Evolutionary conservation across 2,329 filamentous ascomycete species (phyloP).

Genomic region (Cercospora zeae-maydis): DNA sequence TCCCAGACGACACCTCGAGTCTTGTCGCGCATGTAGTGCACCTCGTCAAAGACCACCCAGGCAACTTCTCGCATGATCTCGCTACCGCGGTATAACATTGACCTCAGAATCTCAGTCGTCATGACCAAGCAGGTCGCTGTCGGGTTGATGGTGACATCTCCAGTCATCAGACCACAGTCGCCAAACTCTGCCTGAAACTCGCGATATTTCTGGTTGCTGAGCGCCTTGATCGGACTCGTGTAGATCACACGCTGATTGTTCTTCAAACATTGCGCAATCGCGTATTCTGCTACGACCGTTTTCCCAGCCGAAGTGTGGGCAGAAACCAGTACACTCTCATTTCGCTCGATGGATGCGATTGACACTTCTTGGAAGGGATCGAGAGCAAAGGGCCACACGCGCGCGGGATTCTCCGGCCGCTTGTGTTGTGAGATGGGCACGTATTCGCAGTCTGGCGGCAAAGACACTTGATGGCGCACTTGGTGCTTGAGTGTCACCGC

Average conservation of each 20-base stretch:
- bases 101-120: slow-evolving; percentile 98
- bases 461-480: slow-evolving; percentile 94
- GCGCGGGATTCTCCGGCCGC: slow-evolving; percentile 79
- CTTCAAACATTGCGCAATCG: slow-evolving; percentile 94
- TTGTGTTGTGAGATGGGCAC: slow-evolving; percentile 93
- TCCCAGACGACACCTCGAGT: slow-evolving; percentile 95
- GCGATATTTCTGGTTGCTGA: slow-evolving; percentile 98
- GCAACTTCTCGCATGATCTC: slow-evolving; percentile 99
- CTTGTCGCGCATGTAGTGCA: slow-evolving; percentile 97
- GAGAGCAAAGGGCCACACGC: slow-evolving; percentile 81
- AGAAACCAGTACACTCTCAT: slow-evolving; percentile 93
- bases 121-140: slow-evolving; percentile 97
- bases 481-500: slow-evolving; percentile 89
- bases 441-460: slow-evolving; percentile 73
- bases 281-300: slow-evolving; percentile 97
- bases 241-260: slow-evolving; percentile 98
- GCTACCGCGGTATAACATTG: slow-evolving; percentile 95
- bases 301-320: slow-evolving; percentile 97
- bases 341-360: slow-evolving; percentile 89
- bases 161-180: slow-evolving; percentile 96
- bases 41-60: slow-evolving; percentile 98
- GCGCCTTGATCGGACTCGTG: slow-evolving; percentile 96
- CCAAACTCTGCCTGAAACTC: slow-evolving; percentile 95
- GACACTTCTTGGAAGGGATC: slow-evolving; percentile 97
- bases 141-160: slow-evolving; percentile 98